phyloP scores from a whole-genome alignment of 345 rosid genomes.

The Pistacia integerrima region DNA sequence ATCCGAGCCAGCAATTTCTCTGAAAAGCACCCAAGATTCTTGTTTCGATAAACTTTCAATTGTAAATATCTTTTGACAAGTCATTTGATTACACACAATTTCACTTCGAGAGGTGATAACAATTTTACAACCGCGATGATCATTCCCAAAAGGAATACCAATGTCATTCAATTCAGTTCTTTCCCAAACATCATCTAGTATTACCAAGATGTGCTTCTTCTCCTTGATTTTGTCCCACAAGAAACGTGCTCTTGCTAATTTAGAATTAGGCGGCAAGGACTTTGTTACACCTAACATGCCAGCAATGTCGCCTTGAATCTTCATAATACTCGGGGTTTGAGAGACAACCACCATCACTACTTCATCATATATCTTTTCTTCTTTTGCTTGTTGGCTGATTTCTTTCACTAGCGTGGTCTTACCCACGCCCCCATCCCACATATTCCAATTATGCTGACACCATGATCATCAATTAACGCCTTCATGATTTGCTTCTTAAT shows the following conservation, averaged over 20 bases:
- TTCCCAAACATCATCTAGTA: constrained; percentile 15
- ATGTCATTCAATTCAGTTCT: not conserved
- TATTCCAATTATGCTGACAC: constrained; percentile 17
- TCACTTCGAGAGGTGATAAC: not conserved
- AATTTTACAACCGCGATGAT: not conserved
- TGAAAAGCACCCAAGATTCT: constrained; percentile 21
- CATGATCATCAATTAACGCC: not conserved
- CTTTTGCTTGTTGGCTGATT: not conserved
- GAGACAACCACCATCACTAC: constrained; percentile 8
- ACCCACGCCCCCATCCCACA: constrained; percentile 14
- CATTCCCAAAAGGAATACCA: not conserved
- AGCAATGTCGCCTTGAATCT: too few relatives aligned
- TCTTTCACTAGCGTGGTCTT: constrained; percentile 25
- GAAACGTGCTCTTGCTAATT: constrained; percentile 10
- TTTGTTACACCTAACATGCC: not conserved
- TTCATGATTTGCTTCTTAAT: not conserved
- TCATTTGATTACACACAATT: not conserved
- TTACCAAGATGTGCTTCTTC: constrained; percentile 22
- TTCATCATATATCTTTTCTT: constrained; percentile 11
- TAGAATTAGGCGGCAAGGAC: not conserved
- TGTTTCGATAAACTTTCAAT: not conserved
- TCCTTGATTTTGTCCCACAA: not conserved
- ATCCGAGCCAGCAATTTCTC: not conserved
- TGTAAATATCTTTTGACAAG: not conserved
- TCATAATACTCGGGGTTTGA: not conserved